These are phyloP conservation scores for Gossypium anomalum DNA, from an alignment of 345 rosid genomes.

Conservation along the genomic window DNA sequence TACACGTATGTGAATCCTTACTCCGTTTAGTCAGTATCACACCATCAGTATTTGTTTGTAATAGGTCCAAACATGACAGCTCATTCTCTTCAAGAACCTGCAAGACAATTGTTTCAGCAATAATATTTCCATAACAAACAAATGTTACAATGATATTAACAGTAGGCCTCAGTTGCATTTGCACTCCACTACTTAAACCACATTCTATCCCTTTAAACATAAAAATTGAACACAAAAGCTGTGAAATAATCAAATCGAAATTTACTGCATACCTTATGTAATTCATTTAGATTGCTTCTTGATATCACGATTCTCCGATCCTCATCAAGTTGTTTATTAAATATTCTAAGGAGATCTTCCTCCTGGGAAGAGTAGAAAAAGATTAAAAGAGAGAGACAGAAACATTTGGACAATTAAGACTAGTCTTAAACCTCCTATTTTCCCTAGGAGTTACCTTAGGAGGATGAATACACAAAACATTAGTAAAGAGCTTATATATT, in stretches of 20 bases:
- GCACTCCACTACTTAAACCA: neutral
- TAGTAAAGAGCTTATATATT: constrained; percentile 72
- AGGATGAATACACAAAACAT: constrained; percentile 62
- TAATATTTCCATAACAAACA: constrained; percentile 13
- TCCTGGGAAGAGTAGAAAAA: constrained; percentile 43
- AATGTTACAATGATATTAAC: neutral
- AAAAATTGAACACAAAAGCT: neutral
- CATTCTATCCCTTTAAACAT: neutral
- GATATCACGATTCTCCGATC: constrained; percentile 80
- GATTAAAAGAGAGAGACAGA: neutral
- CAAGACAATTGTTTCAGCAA: constrained; percentile 13
- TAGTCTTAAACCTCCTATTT: neutral
- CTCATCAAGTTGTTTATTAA: constrained; percentile 87
- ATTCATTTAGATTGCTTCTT: constrained; percentile 76
- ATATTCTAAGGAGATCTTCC: constrained; percentile 60
- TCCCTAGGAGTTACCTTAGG: constrained; percentile 51
- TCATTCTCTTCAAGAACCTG: constrained; percentile 96
- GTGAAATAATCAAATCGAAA: neutral
- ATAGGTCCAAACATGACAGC: constrained; percentile 65
- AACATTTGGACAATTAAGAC: neutral
- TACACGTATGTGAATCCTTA: constrained; percentile 38
- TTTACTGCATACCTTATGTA: constrained; percentile 57
- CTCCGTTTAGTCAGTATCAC: constrained; percentile 74
- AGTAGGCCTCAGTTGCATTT: neutral
- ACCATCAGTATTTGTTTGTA: constrained; percentile 74